phyloP scores from a whole-genome alignment of 2,329 filamentous ascomycete genomes.

The Colletotrichum sp. region DNA sequence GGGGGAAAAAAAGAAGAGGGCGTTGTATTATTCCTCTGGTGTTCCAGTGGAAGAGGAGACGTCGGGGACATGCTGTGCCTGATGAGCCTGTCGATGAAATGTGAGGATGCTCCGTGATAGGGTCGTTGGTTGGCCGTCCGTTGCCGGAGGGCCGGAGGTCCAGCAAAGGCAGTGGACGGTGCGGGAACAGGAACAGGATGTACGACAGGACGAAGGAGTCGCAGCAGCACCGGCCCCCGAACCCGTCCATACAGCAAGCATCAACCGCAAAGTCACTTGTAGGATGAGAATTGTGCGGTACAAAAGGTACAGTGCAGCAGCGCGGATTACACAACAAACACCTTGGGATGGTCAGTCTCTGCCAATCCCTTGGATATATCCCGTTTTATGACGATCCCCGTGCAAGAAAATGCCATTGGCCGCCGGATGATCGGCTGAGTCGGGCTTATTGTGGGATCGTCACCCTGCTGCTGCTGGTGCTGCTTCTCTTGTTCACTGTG shows the following conservation, averaged over 20 bases:
- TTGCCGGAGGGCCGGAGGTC: neutral
- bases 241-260: neutral
- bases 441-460: slow-evolving; percentile 20
- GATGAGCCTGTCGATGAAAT: neutral
- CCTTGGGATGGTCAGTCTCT: neutral
- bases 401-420: neutral
- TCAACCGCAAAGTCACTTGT: neutral
- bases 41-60: neutral
- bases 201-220: neutral
- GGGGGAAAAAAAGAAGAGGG: neutral
- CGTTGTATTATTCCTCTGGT: neutral
- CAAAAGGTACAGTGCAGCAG: neutral
- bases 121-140: neutral
- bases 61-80: neutral
- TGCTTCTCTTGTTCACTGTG: too few species aligned
- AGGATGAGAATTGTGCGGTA: neutral
- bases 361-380: neutral
- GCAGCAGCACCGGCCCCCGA: neutral
- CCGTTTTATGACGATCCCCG: slow-evolving; percentile 9
- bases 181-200: neutral
- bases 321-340: neutral
- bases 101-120: neutral
- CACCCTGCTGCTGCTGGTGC: neutral
- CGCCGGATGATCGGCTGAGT: slow-evolving; percentile 5
- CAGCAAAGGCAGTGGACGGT: neutral